Conservation (phyloP, 768 basidiomycete species). For the Boletellus ananiceps region DNA sequence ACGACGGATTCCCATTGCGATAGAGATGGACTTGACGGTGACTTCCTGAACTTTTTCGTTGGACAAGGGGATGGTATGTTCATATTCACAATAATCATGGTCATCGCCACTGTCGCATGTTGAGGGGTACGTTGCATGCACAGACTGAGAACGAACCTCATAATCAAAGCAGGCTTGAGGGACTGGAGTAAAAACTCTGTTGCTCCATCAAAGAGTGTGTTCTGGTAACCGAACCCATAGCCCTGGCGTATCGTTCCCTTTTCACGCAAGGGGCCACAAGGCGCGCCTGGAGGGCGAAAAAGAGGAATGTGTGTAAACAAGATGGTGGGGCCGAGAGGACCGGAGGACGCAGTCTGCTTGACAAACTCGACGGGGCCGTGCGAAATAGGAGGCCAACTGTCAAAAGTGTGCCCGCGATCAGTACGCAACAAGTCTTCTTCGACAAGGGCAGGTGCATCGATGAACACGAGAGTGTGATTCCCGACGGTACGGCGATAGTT, state of each 20-base stretch:
- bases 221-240: slow-evolving; percentile 78
- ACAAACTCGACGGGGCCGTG: slow-evolving; percentile 55
- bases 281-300: slow-evolving; percentile 57
- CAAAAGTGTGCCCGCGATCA: slow-evolving; percentile 36
- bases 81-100: slow-evolving; percentile 90
- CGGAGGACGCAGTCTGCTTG: slow-evolving; percentile 33
- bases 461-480: slow-evolving; percentile 66
- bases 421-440: slow-evolving; percentile 65
- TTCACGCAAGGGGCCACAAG: slow-evolving; percentile 79
- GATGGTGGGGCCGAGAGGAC: slow-evolving; percentile 47
- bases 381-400: slow-evolving; percentile 44
- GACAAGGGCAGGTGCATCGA: slow-evolving; percentile 69
- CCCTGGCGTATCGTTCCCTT: slow-evolving; percentile 68
- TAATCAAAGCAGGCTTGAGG: slow-evolving; percentile 63
- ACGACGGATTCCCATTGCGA: slow-evolving; percentile 77
- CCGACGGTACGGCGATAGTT: slow-evolving; percentile 61
- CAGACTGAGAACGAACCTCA: slow-evolving; percentile 50
- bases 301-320: slow-evolving; percentile 91
- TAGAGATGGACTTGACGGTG: slow-evolving; percentile 85
- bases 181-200: slow-evolving; percentile 61
- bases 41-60: slow-evolving; percentile 55
- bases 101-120: slow-evolving; percentile 70
- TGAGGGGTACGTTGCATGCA: slow-evolving; percentile 2
- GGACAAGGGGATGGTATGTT: slow-evolving; percentile 36
- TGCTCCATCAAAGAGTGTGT: slow-evolving; percentile 65